Base-by-base conservation (phyloP, 208 protist species). In the Trypanosoma melophagium region DNA sequence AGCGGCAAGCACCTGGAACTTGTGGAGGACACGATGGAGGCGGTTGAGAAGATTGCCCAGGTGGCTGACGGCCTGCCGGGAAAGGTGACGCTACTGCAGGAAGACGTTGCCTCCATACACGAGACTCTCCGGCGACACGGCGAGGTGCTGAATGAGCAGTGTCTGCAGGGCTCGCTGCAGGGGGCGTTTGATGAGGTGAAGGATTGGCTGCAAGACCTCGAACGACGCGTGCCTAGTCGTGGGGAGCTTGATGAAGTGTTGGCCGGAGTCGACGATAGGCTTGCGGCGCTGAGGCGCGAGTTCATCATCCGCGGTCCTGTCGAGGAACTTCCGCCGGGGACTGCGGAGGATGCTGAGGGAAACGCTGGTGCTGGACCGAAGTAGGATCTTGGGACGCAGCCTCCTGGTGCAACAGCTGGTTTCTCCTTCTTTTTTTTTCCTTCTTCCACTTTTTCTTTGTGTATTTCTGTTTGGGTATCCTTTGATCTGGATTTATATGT, bases 191-290 rank as follows among this genome's bases (percentile, higher is more conserved):
- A 83, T 19, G 90, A 95, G 57, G 70, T 95, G 59, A 90, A 89
- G 61, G 90, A 93, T 62, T 95, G 90, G 87, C 71, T 95, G 25
- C 74, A 67, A 3, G 90, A 93, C 47, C 51, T 95, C 4, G 90
- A 95, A 51, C 77, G 80, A 64, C 75, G 83, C 0, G 71, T 78
- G 47, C 71, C 88, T 31, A 89, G 47, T 21, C 69, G 78, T 8
- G 82, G 84, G 3, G 85, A 92, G 51, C 68, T 95, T 55, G 63
- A 82, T 42, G 72, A 91, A 45, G 58, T 74, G 50, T 66, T 85
- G 19, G 65, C 74, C n/a, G 55, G 58, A 0, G 45, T 95, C 42
- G 72, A 84, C 24, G 62, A 71, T 17, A 77, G 87, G 51, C 47
- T 94, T 3, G 50, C 52, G 12, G 62, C 69, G 38, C 52, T 89